These are phyloP conservation scores for Penicillium maclennaniae DNA, from an alignment of 495 filamentous ascomycete genomes.

Conservation along the genomic window DNA sequence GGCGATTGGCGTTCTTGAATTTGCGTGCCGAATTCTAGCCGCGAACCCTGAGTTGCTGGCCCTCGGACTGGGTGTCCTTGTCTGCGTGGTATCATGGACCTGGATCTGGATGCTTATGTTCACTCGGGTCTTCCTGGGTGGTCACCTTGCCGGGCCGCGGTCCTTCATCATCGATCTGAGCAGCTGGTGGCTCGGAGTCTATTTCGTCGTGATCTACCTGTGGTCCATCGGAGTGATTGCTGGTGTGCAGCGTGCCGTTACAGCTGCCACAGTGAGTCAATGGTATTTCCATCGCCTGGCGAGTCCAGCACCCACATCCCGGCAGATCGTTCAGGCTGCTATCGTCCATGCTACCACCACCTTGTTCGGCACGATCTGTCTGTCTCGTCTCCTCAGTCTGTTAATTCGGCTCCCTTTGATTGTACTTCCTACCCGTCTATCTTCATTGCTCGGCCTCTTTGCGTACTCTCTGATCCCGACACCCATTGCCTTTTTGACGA, in stretches of 20 bases:
- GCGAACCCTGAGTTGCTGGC: slow-evolving; percentile 79
- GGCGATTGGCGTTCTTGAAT: slow-evolving; percentile 84
- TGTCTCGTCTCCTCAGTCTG: slow-evolving; percentile 75
- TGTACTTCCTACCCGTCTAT: slow-evolving; percentile 69
- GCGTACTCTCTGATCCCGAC: slow-evolving; percentile 79
- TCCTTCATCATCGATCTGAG: slow-evolving; percentile 77
- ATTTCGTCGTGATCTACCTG: slow-evolving; percentile 88
- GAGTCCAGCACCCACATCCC: slow-evolving; percentile 68
- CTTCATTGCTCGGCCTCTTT: slow-evolving; percentile 57
- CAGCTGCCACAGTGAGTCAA: slow-evolving; percentile 91
- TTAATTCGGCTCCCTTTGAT: slow-evolving; percentile 82
- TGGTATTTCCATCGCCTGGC: slow-evolving; percentile 97
- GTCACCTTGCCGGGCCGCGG: slow-evolving; percentile 59
- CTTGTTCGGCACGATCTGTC: slow-evolving; percentile 88
- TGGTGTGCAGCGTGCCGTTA: slow-evolving; percentile 84
- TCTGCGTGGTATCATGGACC: slow-evolving; percentile 75
- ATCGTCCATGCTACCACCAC: slow-evolving; percentile 74
- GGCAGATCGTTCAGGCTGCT: slow-evolving; percentile 77
- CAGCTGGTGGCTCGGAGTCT: slow-evolving; percentile 87
- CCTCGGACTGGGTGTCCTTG: slow-evolving; percentile 76
- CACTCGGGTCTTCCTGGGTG: slow-evolving; percentile 85
- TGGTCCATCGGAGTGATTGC: slow-evolving; percentile 87
- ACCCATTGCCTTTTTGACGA: slow-evolving; percentile 77
- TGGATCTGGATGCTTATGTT: slow-evolving; percentile 98
- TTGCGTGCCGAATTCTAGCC: slow-evolving; percentile 80